Evolutionary conservation across 1,284 basidiomycete species (phyloP), one percentile per base, ranked within the genome.

Genomic region (Marasmius tenuissimus): DNA sequence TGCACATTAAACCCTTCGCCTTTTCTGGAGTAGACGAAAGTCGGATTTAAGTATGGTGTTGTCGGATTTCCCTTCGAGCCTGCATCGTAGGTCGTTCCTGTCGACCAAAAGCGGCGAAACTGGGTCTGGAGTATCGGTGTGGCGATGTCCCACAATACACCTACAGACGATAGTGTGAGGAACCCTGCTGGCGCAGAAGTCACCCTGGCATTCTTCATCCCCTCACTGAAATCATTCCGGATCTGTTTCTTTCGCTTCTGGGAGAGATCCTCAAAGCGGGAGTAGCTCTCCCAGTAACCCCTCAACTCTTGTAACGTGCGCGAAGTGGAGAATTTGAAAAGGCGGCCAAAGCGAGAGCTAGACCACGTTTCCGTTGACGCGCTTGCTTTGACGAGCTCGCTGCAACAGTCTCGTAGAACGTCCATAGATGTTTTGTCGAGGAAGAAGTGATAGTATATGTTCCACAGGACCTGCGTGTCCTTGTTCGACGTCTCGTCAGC

Each of bases 371-470:
- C 69, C 16, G 82, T 35, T 60, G 74, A 71, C 22, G 64, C 56
- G 0, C 81, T 76, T 14, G 74, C 52, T 0, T 72, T 65, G 18
- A 76, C 59, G 16, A 88, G 78, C 60, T 76, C 81, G 5, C 70
- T 65, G 63, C 79, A 85, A 47, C 86, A 83, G 0, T 65, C 65
- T 2, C 76, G 57, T 20, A 88, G 71, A n/a, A 77, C 55, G 0
- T 69, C 61, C 8, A 76, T 69, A 0, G 84, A 75, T 0, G 57
- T 53, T 40, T 76, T 65, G 69, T 86, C 81, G 45, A 89, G 66
- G 58, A 78, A 75, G 58, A 87, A 71, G 67, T 88, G 82, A 65
- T 81, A 87, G 68, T 82, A 85, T 20, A 86, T 82, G 57, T 84
- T 79, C 86, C 86, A 89, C 9, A 81, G 14, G 42, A 45, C 4